Base-by-base conservation (phyloP, 345 rosid genomes). In the Capsella bursapastoris region DNA sequence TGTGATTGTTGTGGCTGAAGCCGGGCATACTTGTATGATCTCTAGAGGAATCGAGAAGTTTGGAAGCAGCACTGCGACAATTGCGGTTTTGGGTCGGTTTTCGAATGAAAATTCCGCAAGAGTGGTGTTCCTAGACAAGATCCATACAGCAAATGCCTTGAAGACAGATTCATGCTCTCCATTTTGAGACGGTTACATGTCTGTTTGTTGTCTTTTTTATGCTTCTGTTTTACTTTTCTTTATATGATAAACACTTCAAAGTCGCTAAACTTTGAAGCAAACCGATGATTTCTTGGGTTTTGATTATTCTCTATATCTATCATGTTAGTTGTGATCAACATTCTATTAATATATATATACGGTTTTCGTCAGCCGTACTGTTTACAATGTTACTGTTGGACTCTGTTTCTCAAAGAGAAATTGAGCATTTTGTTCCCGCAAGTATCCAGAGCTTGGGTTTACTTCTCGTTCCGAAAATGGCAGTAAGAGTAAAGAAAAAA, bases 31-130 rank as follows among this genome's bases (percentile, higher is more conserved):
- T 49, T 96, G 99, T 79, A 96, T 92, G 99, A 89, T 92, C 57
- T 87, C 96, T 9, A 86, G 98, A 80, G 99, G 99, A 45, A 88
- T 96, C 41, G 93, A 96, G 86, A 89, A 96, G 83, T 78, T 85
- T 43, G 96, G 99, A 75, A 92, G 98, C 72, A 96, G 83, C 72
- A 92, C 98, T 32, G 91, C 90, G 0, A 92, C 99, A 5, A 76
- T 85, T 32, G 97, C 96, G 0, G 90, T 85, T 18, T 83, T 92
- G 8, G 99, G 99, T 57, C 87, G 81, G 63, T 96, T 96, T 79
- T 84, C 96, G 4, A 70, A 64, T 0, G 96, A 96, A 28, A 35
- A 76, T 13, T 76, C 78, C 6, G 79, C 86, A 16, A 90, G 93
- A 82, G 87, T 81, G 0, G 78, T n/a, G 64, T 88, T 96, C 77